Percentiles rank a stretch among this genome's conserved stretches.
Evolutionary conservation across 345 rosid species (phyloP).

Genomic region (Murraya paniculata): DNA sequence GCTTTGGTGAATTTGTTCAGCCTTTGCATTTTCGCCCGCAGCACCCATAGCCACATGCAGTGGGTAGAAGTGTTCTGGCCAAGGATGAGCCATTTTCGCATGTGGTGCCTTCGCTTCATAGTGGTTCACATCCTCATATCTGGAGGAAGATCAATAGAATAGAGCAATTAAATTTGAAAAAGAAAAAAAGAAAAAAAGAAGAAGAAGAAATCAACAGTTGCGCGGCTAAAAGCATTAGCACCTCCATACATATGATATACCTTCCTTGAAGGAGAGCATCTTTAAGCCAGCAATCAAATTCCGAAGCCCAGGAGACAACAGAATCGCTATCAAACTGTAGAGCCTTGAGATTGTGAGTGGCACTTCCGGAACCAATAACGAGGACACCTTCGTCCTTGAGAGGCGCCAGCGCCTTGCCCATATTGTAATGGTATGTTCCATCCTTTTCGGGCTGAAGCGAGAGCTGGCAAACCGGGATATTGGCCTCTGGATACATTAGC

Average conservation of each 20-base stretch:
- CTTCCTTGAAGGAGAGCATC: constrained; percentile 81
- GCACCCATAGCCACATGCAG: constrained; percentile 93
- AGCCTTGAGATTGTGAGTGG: constrained; percentile 70
- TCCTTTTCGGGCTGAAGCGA: constrained; percentile 61
- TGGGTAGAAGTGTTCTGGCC: constrained; percentile 88
- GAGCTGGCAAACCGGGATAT: constrained; percentile 81
- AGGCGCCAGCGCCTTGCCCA: constrained; percentile 86
- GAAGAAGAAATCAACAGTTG: too few relatives aligned
- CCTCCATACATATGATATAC: constrained; percentile 21
- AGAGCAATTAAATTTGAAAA: too few relatives aligned
- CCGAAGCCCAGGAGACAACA: constrained; percentile 61
- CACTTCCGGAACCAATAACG: constrained; percentile 81
- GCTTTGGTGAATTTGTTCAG: constrained; percentile 73
- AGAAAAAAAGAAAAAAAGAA: too few relatives aligned
- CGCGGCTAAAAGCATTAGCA: too few relatives aligned
- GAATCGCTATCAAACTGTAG: constrained; percentile 19
- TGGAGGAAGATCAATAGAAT: constrained; percentile 12
- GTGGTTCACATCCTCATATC: constrained; percentile 77
- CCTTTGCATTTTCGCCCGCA: constrained; percentile 62
- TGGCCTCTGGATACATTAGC: constrained; percentile 93
- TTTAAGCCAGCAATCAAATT: constrained; percentile 81
- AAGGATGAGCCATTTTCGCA: constrained; percentile 76
- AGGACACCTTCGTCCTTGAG: constrained; percentile 86
- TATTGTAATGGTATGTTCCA: constrained; percentile 68
- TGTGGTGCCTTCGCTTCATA: constrained; percentile 65